Percentiles rank a stretch among this genome's conserved stretches.
Evolutionary conservation across 164 flowering plant genomes (phyloP).

Genomic region (Saururus chinensis): DNA sequence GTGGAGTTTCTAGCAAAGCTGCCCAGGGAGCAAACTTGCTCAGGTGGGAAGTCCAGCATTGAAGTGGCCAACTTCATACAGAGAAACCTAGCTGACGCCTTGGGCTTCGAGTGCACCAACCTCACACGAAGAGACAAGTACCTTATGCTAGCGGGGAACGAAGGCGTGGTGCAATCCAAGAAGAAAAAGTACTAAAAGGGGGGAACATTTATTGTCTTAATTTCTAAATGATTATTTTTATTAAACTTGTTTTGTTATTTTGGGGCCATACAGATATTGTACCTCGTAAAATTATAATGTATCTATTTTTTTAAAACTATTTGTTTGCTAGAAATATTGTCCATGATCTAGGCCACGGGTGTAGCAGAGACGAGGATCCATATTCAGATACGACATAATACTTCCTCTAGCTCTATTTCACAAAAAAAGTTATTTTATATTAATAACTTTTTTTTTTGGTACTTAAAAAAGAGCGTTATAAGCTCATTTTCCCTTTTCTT

Average conservation of each 20-base stretch:
- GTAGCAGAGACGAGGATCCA: too few relatives aligned
- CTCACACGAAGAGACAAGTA: constrained; percentile 86
- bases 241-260: neutral
- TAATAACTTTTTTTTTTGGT: too few relatives aligned
- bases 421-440: too few relatives aligned
- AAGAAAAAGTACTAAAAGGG: constrained; percentile 1
- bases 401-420: too few relatives aligned
- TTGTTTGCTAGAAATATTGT: too few relatives aligned
- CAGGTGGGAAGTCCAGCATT: constrained; percentile 42
- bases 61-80: constrained; percentile 78
- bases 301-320: too few relatives aligned
- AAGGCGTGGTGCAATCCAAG: constrained; percentile 45
- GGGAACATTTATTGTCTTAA: neutral
- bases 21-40: constrained; percentile 50
- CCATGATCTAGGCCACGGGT: too few relatives aligned
- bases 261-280: too few relatives aligned
- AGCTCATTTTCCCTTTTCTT: too few relatives aligned
- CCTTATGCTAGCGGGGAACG: constrained; percentile 83
- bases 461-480: too few relatives aligned
- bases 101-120: constrained; percentile 81
- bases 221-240: neutral
- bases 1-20: constrained; percentile 49
- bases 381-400: too few relatives aligned
- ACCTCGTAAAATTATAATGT: too few relatives aligned
- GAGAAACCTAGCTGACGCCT: constrained; percentile 42